These are phyloP conservation scores for Saturnispora sekii DNA, from an alignment of 805 yeast genomes.

Conservation along the genomic window DNA sequence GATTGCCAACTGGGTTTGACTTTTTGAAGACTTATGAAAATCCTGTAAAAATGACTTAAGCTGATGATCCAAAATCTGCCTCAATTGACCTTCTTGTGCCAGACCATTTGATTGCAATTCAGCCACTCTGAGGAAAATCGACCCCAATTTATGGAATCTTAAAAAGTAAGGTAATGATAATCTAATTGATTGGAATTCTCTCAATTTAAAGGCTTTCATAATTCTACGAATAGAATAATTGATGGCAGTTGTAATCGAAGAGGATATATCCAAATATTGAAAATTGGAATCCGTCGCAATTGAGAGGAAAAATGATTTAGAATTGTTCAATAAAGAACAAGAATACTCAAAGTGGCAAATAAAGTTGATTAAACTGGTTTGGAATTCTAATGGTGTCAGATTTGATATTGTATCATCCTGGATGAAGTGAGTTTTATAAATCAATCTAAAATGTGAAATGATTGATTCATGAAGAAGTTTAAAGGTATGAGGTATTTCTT, in stretches of 20 bases:
- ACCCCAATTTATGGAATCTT: constrained; percentile 53
- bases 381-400: constrained; percentile 68
- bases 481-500: constrained; percentile 1
- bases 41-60: constrained; percentile 47
- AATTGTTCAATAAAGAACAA: constrained; percentile 66
- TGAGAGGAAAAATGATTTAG: constrained; percentile 55
- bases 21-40: constrained; percentile 43
- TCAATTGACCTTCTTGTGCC: constrained; percentile 46
- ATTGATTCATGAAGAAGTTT: constrained; percentile 25
- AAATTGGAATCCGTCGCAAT: constrained; percentile 19
- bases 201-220: constrained; percentile 65
- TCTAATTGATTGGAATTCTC: constrained; percentile 60
- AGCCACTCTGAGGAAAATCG: constrained; percentile 69
- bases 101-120: constrained; percentile 67
- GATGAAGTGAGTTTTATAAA: constrained; percentile 33
- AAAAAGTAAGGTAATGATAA: constrained; percentile 53
- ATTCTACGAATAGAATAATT: constrained; percentile 66
- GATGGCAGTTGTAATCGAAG: constrained; percentile 56
- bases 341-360: constrained; percentile 61
- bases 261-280: constrained; percentile 48
- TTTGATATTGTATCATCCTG: constrained; percentile 14
- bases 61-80: constrained; percentile 60
- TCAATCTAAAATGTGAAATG: constrained; percentile 32
- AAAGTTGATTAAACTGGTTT: constrained; percentile 54
- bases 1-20: constrained; percentile 36